A percentile compares a stretch with the other conserved stretches of the same genome.
Conservation (phyloP, 495 filamentous ascomycete genomes). For the Lophium mytilinum region DNA sequence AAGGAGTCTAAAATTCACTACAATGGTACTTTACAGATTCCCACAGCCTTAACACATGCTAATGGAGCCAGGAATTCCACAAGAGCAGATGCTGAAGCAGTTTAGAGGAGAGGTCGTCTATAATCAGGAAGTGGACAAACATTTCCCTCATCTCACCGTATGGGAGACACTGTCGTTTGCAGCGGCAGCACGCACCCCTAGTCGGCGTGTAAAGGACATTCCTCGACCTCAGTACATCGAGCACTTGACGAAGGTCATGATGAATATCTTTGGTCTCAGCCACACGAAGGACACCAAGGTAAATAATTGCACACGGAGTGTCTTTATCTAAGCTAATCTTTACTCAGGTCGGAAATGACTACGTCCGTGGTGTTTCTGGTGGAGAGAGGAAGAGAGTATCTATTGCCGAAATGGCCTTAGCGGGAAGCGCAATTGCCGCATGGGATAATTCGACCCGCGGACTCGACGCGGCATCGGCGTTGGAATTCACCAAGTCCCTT, state of each 20-base stretch:
- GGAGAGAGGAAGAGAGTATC: constrained; percentile 29
- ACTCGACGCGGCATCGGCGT: constrained; percentile 28
- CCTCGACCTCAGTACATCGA: background rate
- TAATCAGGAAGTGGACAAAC: constrained; percentile 5
- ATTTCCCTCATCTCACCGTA: constrained; percentile 9
- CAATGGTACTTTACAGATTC: background rate
- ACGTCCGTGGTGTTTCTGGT: constrained; percentile 28
- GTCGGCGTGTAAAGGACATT: background rate
- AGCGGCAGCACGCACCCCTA: background rate
- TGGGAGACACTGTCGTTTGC: constrained; percentile 5
- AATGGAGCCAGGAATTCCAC: constrained; percentile 1
- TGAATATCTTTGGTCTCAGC: constrained; percentile 31
- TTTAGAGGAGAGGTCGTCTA: constrained; percentile 8
- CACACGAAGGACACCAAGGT: constrained; percentile 31
- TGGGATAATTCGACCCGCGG: constrained; percentile 33
- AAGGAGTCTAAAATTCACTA: background rate
- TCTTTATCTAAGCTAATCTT: too few relatives aligned
- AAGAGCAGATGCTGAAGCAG: constrained; percentile 17
- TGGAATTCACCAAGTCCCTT: constrained; percentile 29
- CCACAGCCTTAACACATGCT: background rate
- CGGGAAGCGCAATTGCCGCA: constrained; percentile 9
- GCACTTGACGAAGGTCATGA: constrained; percentile 18
- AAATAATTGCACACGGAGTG: too few relatives aligned
- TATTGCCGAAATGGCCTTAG: constrained; percentile 27
- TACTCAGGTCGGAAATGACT: constrained; percentile 24